phyloP scores from a whole-genome alignment of 2,329 filamentous ascomycete genomes.

The Diaporthe humulicola region DNA sequence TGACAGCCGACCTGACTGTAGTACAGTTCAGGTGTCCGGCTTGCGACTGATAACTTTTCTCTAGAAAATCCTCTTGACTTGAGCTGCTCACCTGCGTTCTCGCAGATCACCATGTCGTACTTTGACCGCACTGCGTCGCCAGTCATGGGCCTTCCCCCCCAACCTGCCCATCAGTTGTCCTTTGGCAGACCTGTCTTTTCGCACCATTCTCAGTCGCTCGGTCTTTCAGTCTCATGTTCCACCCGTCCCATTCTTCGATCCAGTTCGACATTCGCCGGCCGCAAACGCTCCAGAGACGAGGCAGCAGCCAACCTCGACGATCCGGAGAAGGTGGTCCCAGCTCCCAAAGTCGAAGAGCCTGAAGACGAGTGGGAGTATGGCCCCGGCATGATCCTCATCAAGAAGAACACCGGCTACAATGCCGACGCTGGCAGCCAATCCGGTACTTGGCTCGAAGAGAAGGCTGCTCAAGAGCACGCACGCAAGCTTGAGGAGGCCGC shows the following conservation, averaged over 20 bases:
- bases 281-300: slow-evolving; percentile 84
- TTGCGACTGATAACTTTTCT: slow-evolving; percentile 42
- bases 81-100: slow-evolving; percentile 41
- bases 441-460: slow-evolving; percentile 80
- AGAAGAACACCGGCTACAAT: slow-evolving; percentile 70
- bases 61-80: slow-evolving; percentile 45
- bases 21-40: slow-evolving; percentile 34
- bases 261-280: slow-evolving; percentile 64
- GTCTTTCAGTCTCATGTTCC: slow-evolving; percentile 50
- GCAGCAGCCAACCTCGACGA: slow-evolving; percentile 76
- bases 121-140: slow-evolving; percentile 61
- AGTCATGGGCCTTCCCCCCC: slow-evolving; percentile 61
- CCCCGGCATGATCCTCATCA: slow-evolving; percentile 80
- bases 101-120: slow-evolving; percentile 55
- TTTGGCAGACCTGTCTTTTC: slow-evolving; percentile 56
- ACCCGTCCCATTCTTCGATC: slow-evolving; percentile 45
- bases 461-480: slow-evolving; percentile 64
- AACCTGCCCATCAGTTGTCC: slow-evolving; percentile 56
- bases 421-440: slow-evolving; percentile 76
- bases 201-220: slow-evolving; percentile 54
- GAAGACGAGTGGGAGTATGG: slow-evolving; percentile 78
- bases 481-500: slow-evolving; percentile 57
- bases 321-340: slow-evolving; percentile 59
- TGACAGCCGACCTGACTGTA: slow-evolving; percentile 33
- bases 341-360: slow-evolving; percentile 62